Evolutionary conservation across 345 rosid species (phyloP).

Genomic region (Microthlaspi erraticum): DNA sequence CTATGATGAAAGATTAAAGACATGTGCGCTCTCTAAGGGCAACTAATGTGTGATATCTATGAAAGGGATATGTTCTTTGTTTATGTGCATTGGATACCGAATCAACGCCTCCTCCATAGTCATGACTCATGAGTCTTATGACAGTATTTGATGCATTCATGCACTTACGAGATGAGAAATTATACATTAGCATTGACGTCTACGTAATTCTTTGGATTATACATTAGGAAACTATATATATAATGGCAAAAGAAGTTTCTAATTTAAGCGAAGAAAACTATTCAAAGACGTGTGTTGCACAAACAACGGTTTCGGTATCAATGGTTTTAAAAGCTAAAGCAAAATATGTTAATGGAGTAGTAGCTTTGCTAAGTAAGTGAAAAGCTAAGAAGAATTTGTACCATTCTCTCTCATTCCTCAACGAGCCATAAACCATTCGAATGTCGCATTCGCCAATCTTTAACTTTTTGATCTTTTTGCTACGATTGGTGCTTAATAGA

Average conservation of each 20-base stretch:
- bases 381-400: slow-evolving; percentile 33
- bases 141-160: slow-evolving; percentile 1
- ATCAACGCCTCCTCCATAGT: slow-evolving; percentile 8
- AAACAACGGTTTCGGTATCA: slow-evolving; percentile 16
- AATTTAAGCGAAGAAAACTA: slow-evolving; percentile 15
- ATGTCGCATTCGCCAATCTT: slow-evolving; percentile 29
- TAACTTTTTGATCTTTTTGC: slow-evolving; percentile 33
- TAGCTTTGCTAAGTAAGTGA: slow-evolving; percentile 19
- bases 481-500: slow-evolving; percentile 26
- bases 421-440: slow-evolving; percentile 27
- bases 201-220: neutral
- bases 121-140: neutral
- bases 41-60: too few relatives aligned
- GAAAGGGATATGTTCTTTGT: neutral
- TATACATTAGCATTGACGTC: slow-evolving; percentile 5
- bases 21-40: too few relatives aligned
- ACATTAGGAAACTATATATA: neutral
- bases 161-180: neutral
- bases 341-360: slow-evolving; percentile 9
- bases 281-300: slow-evolving; percentile 16
- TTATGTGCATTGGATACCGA: neutral
- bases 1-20: too few relatives aligned
- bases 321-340: slow-evolving; percentile 14
- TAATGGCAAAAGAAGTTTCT: slow-evolving; percentile 17
- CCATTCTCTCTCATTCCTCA: slow-evolving; percentile 20